A percentile compares a stretch with the other conserved stretches of the same genome.
Evolutionary conservation across 2,329 filamentous ascomycete genomes (phyloP).

Genomic region (Paraphaeosphaeria sporulosa): DNA sequence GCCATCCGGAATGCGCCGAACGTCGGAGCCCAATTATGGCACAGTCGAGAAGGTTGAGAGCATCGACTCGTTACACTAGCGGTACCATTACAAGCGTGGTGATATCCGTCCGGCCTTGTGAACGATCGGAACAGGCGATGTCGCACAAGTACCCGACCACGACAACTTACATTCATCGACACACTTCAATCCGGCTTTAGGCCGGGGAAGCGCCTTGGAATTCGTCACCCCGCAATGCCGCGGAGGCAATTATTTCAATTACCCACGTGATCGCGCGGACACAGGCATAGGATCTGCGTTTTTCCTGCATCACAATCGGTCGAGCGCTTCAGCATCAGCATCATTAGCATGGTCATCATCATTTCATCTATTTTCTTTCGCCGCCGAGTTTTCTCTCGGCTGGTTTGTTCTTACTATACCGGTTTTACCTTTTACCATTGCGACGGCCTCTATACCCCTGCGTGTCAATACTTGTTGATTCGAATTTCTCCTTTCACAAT

Average conservation of each 20-base stretch:
- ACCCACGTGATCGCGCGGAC: conserved; percentile 22
- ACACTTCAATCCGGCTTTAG: conserved; percentile 20
- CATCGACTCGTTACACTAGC: conserved; percentile 40
- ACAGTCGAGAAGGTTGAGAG: conserved; percentile 38
- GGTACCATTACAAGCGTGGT: conserved; percentile 12
- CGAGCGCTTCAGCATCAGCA: conserved; percentile 38
- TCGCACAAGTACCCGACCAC: conserved; percentile 21
- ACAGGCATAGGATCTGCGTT: conserved; percentile 22
- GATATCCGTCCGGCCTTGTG: conserved; percentile 20
- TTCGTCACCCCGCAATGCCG: conserved; percentile 25
- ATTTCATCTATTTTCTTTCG: conserved; percentile 22
- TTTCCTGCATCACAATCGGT: conserved; percentile 23
- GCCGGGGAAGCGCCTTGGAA: conserved; percentile 26
- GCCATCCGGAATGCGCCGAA: conserved; percentile 42
- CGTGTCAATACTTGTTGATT: conserved; percentile 21
- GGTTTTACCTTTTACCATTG: conserved; percentile 17
- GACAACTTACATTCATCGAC: conserved; percentile 21
- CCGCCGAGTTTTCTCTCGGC: conserved; percentile 22
- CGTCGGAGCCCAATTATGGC: conserved; percentile 44
- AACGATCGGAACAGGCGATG: conserved; percentile 20
- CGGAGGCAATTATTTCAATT: conserved; percentile 22
- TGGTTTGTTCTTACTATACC: conserved; percentile 24
- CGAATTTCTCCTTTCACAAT: conserved; percentile 25
- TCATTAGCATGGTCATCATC: conserved; percentile 37
- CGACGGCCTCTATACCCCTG: conserved; percentile 44